Evolutionary conservation across 2,329 filamentous ascomycete genomes (phyloP).

Genomic region (Ceratocystis papillata): DNA sequence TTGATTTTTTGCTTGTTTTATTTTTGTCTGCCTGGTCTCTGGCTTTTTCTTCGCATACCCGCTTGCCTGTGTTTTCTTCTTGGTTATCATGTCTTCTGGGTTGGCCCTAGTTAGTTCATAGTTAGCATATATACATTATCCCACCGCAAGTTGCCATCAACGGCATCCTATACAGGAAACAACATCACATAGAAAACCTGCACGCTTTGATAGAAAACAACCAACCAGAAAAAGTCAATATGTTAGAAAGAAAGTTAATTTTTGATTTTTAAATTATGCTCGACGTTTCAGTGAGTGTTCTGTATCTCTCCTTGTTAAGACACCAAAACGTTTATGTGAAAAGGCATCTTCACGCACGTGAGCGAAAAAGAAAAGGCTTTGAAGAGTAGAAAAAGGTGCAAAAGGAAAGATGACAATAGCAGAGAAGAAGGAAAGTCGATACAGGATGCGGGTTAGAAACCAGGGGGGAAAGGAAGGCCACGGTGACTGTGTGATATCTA

Average conservation of each 20-base stretch:
- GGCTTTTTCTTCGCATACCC: neutral
- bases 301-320: conserved; percentile 25
- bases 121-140: neutral
- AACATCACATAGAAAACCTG: too few relatives aligned
- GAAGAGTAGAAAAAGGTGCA: neutral
- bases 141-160: neutral
- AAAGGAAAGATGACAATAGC: conserved; percentile 11
- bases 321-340: conserved; percentile 21
- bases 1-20: neutral
- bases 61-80: neutral
- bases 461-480: conserved; percentile 10
- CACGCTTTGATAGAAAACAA: too few relatives aligned
- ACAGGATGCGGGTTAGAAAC: neutral
- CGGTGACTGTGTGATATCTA: neutral
- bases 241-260: neutral
- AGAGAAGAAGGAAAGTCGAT: conserved; percentile 11
- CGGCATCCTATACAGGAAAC: neutral
- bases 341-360: conserved; percentile 20
- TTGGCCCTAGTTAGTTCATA: neutral
- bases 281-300: conserved; percentile 24
- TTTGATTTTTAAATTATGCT: conserved; percentile 2
- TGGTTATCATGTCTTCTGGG: neutral
- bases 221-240: neutral
- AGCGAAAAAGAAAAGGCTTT: conserved; percentile 16
- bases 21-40: neutral